Percentiles rank a stretch among this genome's conserved stretches.
Evolutionary conservation across 352 stramenopile genomes (phyloP).

Genomic region (Aphanomyces astaci): DNA sequence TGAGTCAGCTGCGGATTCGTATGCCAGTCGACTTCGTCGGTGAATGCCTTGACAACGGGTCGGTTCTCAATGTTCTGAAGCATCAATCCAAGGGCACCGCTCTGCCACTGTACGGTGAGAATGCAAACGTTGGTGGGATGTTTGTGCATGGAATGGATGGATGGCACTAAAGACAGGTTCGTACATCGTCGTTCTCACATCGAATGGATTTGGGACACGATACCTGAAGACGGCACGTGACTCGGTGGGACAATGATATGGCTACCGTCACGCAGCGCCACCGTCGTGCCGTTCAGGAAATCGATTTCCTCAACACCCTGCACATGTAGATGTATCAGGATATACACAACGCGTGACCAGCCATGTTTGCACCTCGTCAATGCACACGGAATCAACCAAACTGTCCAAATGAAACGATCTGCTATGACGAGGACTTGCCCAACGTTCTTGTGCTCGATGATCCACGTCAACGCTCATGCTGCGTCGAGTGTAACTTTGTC

Average conservation of each 20-base stretch:
- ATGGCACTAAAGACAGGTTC: no score
- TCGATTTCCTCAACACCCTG: neutral
- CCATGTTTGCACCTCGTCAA: neutral
- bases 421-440: neutral
- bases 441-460: neutral
- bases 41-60: conserved; percentile 9
- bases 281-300: neutral
- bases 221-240: neutral
- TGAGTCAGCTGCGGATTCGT: neutral
- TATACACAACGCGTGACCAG: neutral
- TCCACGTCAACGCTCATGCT: neutral
- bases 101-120: neutral
- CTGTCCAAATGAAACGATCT: neutral
- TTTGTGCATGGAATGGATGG: neutral
- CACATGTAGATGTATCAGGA: neutral
- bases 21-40: neutral
- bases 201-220: no score
- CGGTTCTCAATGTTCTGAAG: conserved; percentile 2
- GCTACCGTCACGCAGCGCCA: neutral
- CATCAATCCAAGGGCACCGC: neutral
- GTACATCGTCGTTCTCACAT: no score
- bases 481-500: neutral
- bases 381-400: neutral
- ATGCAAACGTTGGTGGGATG: neutral
- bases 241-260: neutral